These are phyloP conservation scores for Dictyostelium gargantuum DNA, from an alignment of 208 protist species.

Conservation along the genomic window DNA sequence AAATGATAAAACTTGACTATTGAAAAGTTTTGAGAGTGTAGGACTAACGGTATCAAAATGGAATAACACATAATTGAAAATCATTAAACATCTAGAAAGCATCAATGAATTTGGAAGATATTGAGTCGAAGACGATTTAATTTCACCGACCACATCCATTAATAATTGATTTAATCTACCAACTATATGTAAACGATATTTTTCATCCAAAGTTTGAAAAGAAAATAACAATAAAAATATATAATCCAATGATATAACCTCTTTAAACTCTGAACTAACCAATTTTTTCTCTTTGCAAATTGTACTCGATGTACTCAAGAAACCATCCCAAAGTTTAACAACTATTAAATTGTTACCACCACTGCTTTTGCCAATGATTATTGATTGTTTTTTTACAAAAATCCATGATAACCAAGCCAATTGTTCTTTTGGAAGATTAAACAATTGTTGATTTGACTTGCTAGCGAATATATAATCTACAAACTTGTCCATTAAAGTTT, in stretches of 20 bases:
- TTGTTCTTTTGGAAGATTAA: background rate
- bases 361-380: no score
- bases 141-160: background rate
- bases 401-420: slow-evolving; percentile 30
- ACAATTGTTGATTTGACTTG: background rate
- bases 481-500: background rate
- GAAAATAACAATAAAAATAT: slow-evolving; percentile 13
- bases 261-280: background rate
- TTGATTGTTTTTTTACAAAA: slow-evolving; percentile 23
- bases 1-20: background rate
- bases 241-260: background rate
- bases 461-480: background rate
- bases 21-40: background rate
- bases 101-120: slow-evolving; percentile 12
- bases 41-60: background rate
- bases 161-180: background rate
- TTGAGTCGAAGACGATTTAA: background rate
- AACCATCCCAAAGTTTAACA: background rate
- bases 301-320: background rate
- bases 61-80: slow-evolving; percentile 25
- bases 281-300: background rate
- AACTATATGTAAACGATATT: slow-evolving; percentile 5
- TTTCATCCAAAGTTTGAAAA: background rate
- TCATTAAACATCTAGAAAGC: slow-evolving; percentile 11
- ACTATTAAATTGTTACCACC: background rate